Base-by-base conservation (phyloP, 768 basidiomycete genomes). In the Auriscalpium orientale region DNA sequence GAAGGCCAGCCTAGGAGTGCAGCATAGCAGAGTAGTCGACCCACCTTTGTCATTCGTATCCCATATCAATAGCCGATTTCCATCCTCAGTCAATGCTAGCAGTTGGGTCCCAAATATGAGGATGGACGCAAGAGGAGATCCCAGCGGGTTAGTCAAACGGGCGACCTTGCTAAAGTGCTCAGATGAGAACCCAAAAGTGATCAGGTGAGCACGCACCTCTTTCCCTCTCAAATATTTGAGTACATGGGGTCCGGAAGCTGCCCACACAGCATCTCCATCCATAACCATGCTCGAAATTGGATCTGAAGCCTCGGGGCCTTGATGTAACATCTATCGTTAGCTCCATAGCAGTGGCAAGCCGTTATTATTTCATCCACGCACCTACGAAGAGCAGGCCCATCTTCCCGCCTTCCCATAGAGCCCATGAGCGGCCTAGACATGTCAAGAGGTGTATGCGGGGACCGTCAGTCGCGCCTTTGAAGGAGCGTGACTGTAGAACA, bases 301-400 rank as follows among this genome's bases (percentile, higher is more conserved):
- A 22, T 83, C 80, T 18, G 76, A 79, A 13, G 82, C 77, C 67
- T 95, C 90, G n/a, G 93, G 87, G 6, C 95, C 95, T 97, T 59
- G 36, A 60, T 28, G 28, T 28, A 28, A 7, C 4, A 28, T 28
- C 5, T 28, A 7, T 28, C 28, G 7, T 28, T 28, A 28, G 28
- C 28, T 28, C 28, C 28, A 8, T 54, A 15, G 52, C 28, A 53
- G 34, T 57, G 45, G 34, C 54, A 58, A 56, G 46, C 46, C n/a
- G 22, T 44, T 37, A 46, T 12, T 33, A 15, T 49, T 20, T 20
- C 55, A 58, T 53, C 38, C 36, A 80, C 91, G 74, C 71, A 91
- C 95, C 92, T 58, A 95, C 93, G 67, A 99, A 98, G 38, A 98
- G 77, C 55, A 98, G 72, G 35, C 77, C 79, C 91, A 98, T 94